Conservation (phyloP, 2,329 filamentous ascomycete species). For the Penicillium nordicum region DNA sequence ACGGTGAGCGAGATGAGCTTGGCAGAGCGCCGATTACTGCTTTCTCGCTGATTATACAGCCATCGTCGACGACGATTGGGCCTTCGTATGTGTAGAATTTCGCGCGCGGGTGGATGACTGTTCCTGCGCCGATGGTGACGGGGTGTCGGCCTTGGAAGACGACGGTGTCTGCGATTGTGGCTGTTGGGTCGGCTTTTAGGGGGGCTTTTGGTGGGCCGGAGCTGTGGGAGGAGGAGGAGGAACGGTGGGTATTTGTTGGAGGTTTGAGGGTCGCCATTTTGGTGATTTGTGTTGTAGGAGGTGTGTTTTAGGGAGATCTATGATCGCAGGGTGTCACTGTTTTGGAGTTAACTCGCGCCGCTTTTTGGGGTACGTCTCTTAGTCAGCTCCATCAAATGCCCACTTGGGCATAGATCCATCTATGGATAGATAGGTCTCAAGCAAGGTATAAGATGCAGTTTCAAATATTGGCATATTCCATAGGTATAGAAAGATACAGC, state of each 20-base stretch:
- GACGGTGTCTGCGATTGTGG: conserved; percentile 40
- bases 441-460: background rate
- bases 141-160: conserved; percentile 63
- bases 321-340: background rate
- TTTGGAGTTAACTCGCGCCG: background rate
- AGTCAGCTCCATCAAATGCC: background rate
- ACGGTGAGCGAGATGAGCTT: conserved; percentile 9
- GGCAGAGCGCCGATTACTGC: conserved; percentile 50
- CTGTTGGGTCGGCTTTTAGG: conserved; percentile 35
- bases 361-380: background rate
- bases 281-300: conserved; percentile 3
- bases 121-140: conserved; percentile 73
- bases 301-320: conserved; percentile 4
- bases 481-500: background rate
- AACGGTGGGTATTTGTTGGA: conserved; percentile 27
- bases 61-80: conserved; percentile 74
- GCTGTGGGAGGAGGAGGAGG: conserved; percentile 23
- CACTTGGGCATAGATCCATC: background rate
- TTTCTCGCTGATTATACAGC: conserved; percentile 76
- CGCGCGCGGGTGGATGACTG: conserved; percentile 80
- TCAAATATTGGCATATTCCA: background rate
- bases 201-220: conserved; percentile 33
- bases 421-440: background rate
- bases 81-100: conserved; percentile 75
- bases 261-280: conserved; percentile 30